Percentiles rank a stretch among this genome's conserved stretches.
These are phyloP conservation scores for Fusarium subglutinans DNA, from an alignment of 2,329 filamentous ascomycete species.

Conservation along the genomic window DNA sequence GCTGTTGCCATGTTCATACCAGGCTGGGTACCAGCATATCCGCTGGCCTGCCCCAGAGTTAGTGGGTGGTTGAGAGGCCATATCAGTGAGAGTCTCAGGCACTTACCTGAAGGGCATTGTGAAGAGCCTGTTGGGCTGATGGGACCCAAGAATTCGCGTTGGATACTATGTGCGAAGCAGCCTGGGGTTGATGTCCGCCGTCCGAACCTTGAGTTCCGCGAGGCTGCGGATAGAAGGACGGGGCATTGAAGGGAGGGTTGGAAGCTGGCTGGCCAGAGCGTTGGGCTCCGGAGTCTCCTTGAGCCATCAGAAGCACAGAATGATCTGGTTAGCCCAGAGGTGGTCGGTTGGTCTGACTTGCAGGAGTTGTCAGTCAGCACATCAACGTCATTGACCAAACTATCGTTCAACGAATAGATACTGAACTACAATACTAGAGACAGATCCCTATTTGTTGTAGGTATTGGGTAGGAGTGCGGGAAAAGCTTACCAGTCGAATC, in stretches of 20 bases:
- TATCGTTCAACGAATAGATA: not conserved
- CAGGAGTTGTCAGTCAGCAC: constrained; percentile 4
- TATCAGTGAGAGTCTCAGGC: not conserved
- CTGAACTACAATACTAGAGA: not conserved
- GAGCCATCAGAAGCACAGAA: not conserved
- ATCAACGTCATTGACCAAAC: not conserved
- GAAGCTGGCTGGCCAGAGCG: constrained; percentile 16
- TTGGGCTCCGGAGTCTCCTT: not conserved
- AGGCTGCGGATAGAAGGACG: not conserved
- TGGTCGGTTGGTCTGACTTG: constrained; percentile 3
- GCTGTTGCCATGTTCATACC: not conserved
- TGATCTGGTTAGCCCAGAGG: not conserved
- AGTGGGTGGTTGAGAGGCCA: not conserved
- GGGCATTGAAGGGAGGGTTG: constrained; percentile 8
- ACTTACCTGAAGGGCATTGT: constrained; percentile 35
- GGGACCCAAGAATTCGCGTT: constrained; percentile 35
- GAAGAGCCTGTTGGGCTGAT: constrained; percentile 37
- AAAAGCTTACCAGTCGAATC: constrained; percentile 17
- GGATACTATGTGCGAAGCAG: not conserved
- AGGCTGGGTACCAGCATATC: not conserved
- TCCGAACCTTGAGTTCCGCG: not conserved
- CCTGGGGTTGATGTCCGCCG: not conserved
- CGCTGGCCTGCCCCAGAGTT: constrained; percentile 16
- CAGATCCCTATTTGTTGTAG: not conserved
- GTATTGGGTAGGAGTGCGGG: not conserved